Percentiles rank a stretch among this genome's conserved stretches.
Conservation (phyloP, 2,329 filamentous ascomycete species). For the Diaporthe vexans region DNA sequence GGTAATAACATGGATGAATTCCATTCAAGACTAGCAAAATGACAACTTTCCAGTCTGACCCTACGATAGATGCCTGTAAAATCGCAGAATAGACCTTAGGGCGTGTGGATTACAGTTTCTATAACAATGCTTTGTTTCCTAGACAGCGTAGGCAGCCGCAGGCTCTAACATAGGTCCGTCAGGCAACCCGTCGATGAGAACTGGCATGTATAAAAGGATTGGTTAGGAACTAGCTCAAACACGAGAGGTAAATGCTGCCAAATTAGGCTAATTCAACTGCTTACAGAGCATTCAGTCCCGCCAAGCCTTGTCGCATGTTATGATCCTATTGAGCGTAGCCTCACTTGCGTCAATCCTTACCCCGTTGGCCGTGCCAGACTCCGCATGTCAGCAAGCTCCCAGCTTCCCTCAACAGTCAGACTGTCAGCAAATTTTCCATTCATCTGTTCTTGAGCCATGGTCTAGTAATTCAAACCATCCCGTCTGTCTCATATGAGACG, state of each 20-base stretch:
- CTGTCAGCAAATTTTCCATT: neutral
- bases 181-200: no score
- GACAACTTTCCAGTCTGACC: no score
- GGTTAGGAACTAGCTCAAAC: no score
- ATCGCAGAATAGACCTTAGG: no score
- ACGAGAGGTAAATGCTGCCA: no score
- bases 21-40: no score
- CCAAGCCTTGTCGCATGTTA: neutral
- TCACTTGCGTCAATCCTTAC: neutral
- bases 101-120: no score
- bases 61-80: no score
- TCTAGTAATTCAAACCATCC: neutral
- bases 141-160: no score
- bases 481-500: neutral
- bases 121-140: no score
- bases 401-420: neutral
- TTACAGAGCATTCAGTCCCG: neutral
- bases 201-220: no score
- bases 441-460: neutral
- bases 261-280: neutral
- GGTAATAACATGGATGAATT: neutral
- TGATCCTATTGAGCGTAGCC: neutral
- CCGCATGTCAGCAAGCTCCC: neutral
- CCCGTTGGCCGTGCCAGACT: neutral
- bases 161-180: no score